These are phyloP conservation scores for Xylariaceae sp. DNA, from an alignment of 2,329 filamentous ascomycete species.

Conservation along the genomic window DNA sequence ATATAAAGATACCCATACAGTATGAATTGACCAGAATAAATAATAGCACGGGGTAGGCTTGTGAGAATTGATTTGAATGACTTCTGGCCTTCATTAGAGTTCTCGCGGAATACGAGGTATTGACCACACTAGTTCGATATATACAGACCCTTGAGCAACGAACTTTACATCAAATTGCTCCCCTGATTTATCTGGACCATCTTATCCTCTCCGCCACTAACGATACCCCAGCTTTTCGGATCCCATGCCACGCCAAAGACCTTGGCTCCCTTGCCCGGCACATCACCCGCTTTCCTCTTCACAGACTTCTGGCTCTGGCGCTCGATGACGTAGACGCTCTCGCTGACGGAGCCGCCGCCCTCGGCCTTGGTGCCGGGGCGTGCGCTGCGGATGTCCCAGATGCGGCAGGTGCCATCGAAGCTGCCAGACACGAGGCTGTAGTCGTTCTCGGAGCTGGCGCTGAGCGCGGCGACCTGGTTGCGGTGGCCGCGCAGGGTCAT, in stretches of 20 bases:
- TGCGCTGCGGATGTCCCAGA: conserved; percentile 82
- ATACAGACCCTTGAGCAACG: conserved; percentile 1
- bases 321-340: conserved; percentile 71
- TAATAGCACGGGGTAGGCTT: no score
- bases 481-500: conserved; percentile 90
- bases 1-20: no score
- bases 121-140: no score
- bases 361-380: conserved; percentile 52
- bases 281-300: conserved; percentile 31
- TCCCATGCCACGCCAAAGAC: conserved; percentile 90
- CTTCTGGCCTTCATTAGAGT: no score
- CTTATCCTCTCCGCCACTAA: conserved; percentile 91
- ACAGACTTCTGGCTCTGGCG: conserved; percentile 67
- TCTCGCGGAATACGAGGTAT: no score
- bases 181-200: conserved; percentile 85
- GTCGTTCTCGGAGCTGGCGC: conserved; percentile 57
- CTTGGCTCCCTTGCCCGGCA: conserved; percentile 80
- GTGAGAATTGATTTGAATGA: no score
- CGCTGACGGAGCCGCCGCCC: conserved; percentile 60
- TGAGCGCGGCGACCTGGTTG: conserved; percentile 60
- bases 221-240: conserved; percentile 70
- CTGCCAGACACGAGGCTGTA: conserved; percentile 86
- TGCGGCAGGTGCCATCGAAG: conserved; percentile 85
- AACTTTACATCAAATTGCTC: conserved; percentile 39
- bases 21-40: no score